A percentile compares a stretch with the other conserved stretches of the same genome.
Evolutionary conservation across 2,329 filamentous ascomycete genomes (phyloP).

Genomic region (Alternaria arborescens): DNA sequence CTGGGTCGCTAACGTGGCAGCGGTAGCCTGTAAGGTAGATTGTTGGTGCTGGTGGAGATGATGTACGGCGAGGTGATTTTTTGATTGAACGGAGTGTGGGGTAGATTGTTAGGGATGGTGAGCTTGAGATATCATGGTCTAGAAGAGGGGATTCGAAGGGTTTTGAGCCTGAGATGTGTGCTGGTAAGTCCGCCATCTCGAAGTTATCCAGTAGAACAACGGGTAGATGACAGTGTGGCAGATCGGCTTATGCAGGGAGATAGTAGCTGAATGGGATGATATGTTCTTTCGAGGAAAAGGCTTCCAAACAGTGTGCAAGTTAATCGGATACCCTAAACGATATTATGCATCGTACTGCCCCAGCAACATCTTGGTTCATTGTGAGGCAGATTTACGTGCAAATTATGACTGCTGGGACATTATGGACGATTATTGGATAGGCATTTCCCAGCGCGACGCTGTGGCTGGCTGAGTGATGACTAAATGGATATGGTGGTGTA

Average conservation of each 20-base stretch:
- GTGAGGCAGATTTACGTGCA: neutral
- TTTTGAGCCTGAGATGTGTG: neutral
- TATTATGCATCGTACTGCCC: neutral
- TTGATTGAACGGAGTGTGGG: neutral
- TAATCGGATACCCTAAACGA: neutral
- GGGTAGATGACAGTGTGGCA: neutral
- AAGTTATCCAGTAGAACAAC: neutral
- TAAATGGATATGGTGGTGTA: neutral
- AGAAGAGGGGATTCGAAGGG: neutral
- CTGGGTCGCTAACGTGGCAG: neutral
- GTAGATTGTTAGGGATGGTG: too few relatives aligned
- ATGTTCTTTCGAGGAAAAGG: neutral
- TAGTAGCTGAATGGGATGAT: neutral
- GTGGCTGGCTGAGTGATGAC: neutral
- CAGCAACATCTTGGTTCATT: neutral
- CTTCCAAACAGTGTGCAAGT: neutral
- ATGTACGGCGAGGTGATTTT: too few relatives aligned
- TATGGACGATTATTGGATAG: neutral
- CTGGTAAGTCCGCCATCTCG: neutral
- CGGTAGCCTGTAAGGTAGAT: constrained; percentile 9
- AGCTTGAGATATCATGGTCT: accelerated
- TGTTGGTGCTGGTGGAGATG: neutral
- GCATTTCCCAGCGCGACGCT: neutral
- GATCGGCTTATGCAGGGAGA: neutral
- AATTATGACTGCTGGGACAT: neutral